Conservation (phyloP, 805 yeast species). For the Wickerhamiella sorbophila region DNA sequence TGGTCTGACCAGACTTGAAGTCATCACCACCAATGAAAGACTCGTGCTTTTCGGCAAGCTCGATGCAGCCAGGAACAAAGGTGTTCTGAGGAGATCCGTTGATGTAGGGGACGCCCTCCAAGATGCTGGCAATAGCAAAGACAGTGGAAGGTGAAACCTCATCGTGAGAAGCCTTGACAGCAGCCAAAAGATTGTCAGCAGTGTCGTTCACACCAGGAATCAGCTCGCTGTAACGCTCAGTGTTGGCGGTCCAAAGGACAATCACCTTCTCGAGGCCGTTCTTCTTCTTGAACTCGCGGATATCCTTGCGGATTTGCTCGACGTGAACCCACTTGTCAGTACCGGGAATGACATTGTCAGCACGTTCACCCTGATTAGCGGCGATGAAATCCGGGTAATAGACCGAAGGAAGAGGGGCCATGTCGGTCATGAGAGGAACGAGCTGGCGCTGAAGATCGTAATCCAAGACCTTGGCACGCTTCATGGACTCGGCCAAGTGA, state of each 20-base stretch:
- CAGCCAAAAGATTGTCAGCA: conserved; percentile 55
- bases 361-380: conserved; percentile 83
- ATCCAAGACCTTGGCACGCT: conserved; percentile 77
- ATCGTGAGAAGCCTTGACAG: conserved; percentile 64
- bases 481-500: conserved; percentile 63
- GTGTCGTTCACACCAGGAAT: conserved; percentile 76
- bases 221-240: conserved; percentile 80
- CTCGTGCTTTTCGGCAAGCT: conserved; percentile 64
- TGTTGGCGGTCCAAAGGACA: conserved; percentile 93
- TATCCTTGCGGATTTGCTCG: conserved; percentile 72
- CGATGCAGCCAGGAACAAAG: conserved; percentile 88
- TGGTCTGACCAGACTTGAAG: conserved; percentile 93
- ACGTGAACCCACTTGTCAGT: conserved; percentile 79
- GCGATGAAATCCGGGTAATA: conserved; percentile 97
- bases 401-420: conserved; percentile 65
- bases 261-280: conserved; percentile 75
- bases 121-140: conserved; percentile 84
- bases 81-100: conserved; percentile 97
- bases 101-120: conserved; percentile 79
- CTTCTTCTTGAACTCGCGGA: conserved; percentile 54
- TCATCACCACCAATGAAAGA: conserved; percentile 92
- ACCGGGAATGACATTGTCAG: conserved; percentile 67
- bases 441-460: conserved; percentile 69
- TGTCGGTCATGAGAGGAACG: conserved; percentile 42
- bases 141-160: conserved; percentile 90